These are phyloP conservation scores for Paralagenidium karlingii DNA, from an alignment of 352 stramenopile species.

Conservation along the genomic window DNA sequence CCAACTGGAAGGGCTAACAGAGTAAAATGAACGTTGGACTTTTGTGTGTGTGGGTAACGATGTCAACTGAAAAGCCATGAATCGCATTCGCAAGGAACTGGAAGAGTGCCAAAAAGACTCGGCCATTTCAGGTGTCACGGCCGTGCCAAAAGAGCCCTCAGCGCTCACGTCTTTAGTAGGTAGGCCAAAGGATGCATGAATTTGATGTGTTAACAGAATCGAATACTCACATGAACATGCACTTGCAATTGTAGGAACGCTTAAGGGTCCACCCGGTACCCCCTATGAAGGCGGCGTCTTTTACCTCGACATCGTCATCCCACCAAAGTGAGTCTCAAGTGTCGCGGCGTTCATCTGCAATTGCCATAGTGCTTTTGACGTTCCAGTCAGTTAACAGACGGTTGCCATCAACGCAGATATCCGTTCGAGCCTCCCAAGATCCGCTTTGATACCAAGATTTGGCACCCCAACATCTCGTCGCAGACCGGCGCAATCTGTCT, in stretches of 20 bases:
- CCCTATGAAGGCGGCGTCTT: conserved; percentile 84
- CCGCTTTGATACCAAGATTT: conserved; percentile 91
- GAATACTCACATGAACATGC: neutral
- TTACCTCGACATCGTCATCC: conserved; percentile 91
- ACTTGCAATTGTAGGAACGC: conserved; percentile 21
- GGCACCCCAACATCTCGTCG: conserved; percentile 96
- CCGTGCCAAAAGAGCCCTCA: conserved; percentile 14
- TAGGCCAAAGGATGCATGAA: conserved; percentile 13
- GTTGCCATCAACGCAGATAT: no score
- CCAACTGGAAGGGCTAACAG: no score
- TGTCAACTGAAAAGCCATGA: no score
- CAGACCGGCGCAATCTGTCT: conserved; percentile 96
- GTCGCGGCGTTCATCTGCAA: neutral
- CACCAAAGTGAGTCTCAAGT: conserved; percentile 56
- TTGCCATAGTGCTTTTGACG: neutral
- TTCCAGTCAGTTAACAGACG: no score
- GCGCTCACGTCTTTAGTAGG: conserved; percentile 10
- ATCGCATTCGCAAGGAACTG: conserved; percentile 79
- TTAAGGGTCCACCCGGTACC: conserved; percentile 62
- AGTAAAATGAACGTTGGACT: no score
- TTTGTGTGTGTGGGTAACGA: no score
- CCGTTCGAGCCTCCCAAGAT: conserved; percentile 95
- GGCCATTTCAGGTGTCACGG: conserved; percentile 67
- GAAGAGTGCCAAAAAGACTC: conserved; percentile 79
- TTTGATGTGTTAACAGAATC: neutral